Conservation (phyloP, 73 alveolate genomes). For the Paramecium biaurelia region DNA sequence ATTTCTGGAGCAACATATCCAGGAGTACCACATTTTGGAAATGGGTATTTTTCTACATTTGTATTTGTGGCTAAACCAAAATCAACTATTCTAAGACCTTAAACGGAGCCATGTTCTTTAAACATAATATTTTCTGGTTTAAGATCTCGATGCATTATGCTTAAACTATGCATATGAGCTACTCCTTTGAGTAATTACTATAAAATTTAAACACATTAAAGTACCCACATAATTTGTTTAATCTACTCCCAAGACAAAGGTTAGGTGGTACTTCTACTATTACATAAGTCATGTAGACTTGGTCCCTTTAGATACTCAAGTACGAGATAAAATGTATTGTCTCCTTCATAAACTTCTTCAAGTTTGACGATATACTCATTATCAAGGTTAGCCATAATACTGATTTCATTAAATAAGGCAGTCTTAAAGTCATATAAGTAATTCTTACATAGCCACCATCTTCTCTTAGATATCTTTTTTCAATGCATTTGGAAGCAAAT, state of each 20-base stretch:
- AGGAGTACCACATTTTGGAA: constrained; percentile 74
- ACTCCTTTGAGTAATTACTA: constrained; percentile 80
- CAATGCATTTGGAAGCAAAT: constrained; percentile 19
- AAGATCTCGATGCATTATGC: constrained; percentile 94
- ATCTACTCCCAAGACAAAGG: constrained; percentile 2
- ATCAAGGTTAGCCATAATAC: background rate
- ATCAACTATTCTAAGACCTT: constrained; percentile 54
- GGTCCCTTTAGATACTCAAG: constrained; percentile 48
- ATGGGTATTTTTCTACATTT: constrained; percentile 21
- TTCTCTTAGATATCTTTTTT: background rate
- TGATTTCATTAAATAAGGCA: constrained; percentile 21
- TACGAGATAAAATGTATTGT: constrained; percentile 53
- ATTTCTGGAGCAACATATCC: constrained; percentile 86
- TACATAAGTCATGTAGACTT: constrained; percentile 48
- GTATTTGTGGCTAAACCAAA: constrained; percentile 62
- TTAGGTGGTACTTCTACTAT: background rate
- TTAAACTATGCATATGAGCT: constrained; percentile 76
- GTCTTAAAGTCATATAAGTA: background rate
- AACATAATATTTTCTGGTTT: constrained; percentile 95
- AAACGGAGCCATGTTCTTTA: background rate
- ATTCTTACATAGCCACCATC: constrained; percentile 22
- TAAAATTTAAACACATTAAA: background rate
- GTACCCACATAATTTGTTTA: constrained; percentile 32
- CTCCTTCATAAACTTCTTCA: constrained; percentile 64
- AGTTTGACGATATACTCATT: constrained; percentile 7